Percentiles rank a stretch among this genome's conserved stretches.
phyloP scores from a whole-genome alignment of 2,329 filamentous ascomycete genomes.

The Hypocreales sp. region DNA sequence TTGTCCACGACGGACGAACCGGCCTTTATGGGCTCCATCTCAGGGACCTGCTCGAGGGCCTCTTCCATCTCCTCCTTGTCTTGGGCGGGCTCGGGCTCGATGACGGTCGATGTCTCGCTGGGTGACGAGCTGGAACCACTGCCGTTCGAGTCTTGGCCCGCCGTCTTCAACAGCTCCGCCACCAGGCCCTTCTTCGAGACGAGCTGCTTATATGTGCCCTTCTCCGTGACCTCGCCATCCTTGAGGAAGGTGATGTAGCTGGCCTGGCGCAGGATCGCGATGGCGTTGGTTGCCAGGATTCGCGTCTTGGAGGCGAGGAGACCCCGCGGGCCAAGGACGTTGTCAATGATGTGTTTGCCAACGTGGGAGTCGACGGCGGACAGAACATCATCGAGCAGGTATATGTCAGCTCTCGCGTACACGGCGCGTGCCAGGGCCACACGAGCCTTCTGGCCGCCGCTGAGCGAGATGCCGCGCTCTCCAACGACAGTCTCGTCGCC shows the following conservation, averaged over 20 bases:
- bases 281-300: conserved; percentile 88
- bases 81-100: conserved; percentile 32
- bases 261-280: conserved; percentile 76
- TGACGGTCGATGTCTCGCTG: conserved; percentile 43
- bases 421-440: conserved; percentile 85
- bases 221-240: conserved; percentile 70
- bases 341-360: conserved; percentile 84
- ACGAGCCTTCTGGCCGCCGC: conserved; percentile 89
- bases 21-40: conserved; percentile 59
- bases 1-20: conserved; percentile 32
- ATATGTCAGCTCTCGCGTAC: conserved; percentile 92
- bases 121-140: conserved; percentile 20
- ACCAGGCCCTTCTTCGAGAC: conserved; percentile 91
- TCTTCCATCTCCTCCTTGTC: conserved; percentile 59
- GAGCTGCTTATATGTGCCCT: conserved; percentile 79
- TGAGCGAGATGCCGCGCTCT: conserved; percentile 89
- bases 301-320: conserved; percentile 75
- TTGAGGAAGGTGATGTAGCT: conserved; percentile 78
- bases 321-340: conserved; percentile 75
- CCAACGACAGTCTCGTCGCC: conserved; percentile 95
- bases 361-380: conserved; percentile 98
- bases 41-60: conserved; percentile 60
- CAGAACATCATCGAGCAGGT: conserved; percentile 83
- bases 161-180: conserved; percentile 65
- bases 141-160: conserved; percentile 39